phyloP scores from a whole-genome alignment of 2,329 filamentous ascomycete genomes.

The Decorospora gaudefroyi region DNA sequence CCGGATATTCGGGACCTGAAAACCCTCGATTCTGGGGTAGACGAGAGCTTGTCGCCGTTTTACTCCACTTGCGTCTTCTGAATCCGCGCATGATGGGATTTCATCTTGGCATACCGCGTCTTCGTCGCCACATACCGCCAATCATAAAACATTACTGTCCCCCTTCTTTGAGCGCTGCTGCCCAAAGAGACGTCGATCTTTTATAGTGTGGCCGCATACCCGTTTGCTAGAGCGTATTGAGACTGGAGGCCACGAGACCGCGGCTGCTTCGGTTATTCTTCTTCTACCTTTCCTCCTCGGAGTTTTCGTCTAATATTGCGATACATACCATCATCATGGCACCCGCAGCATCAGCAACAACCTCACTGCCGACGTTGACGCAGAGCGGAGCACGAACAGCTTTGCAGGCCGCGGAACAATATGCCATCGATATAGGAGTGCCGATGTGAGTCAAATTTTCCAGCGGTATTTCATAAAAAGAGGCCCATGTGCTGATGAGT shows the following conservation, averaged over 20 bases:
- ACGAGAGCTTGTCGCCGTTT: slow-evolving; percentile 13
- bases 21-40: slow-evolving; percentile 8
- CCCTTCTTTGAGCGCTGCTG: slow-evolving; percentile 6
- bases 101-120: too few species aligned
- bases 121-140: background rate
- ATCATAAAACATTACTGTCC: slow-evolving; percentile 6
- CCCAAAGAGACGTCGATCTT: slow-evolving; percentile 3
- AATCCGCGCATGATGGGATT: slow-evolving; percentile 10
- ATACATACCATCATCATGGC: slow-evolving; percentile 18
- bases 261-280: slow-evolving; percentile 8
- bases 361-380: slow-evolving; percentile 35
- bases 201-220: slow-evolving; percentile 14
- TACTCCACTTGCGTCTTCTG: slow-evolving; percentile 19
- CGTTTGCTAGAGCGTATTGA: slow-evolving; percentile 8
- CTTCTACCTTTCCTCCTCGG: background rate
- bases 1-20: slow-evolving; percentile 1
- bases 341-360: slow-evolving; percentile 18
- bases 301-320: slow-evolving; percentile 3
- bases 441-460: slow-evolving; percentile 47
- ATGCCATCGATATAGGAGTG: slow-evolving; percentile 34
- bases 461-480: too few species aligned
- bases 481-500: too few species aligned
- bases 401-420: slow-evolving; percentile 34
- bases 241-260: slow-evolving; percentile 6
- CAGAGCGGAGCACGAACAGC: slow-evolving; percentile 38